Percentiles rank a stretch among this genome's conserved stretches.
Evolutionary conservation across 2,329 filamentous ascomycete genomes (phyloP).

Genomic region (Neofusicoccum kwambonambiense): DNA sequence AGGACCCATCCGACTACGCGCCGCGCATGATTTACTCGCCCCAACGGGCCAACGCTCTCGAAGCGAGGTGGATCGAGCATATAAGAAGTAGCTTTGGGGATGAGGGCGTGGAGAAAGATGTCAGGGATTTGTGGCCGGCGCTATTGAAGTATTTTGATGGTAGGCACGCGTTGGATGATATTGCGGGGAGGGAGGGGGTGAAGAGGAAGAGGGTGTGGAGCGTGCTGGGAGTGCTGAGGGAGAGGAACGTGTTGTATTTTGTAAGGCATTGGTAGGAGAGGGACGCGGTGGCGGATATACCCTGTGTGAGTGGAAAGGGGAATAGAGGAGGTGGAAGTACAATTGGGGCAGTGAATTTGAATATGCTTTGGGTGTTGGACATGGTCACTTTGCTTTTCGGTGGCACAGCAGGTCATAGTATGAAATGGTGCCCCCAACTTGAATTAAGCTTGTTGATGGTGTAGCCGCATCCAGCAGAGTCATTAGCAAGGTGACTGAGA

Average conservation of each 20-base stretch:
- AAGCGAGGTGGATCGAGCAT: conserved; percentile 66
- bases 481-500: too few species aligned
- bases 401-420: too few species aligned
- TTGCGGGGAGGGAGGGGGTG: conserved; percentile 79
- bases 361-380: too few species aligned
- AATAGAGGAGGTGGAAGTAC: too few species aligned
- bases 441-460: too few species aligned
- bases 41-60: conserved; percentile 72
- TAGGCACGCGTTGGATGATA: conserved; percentile 76
- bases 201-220: conserved; percentile 69
- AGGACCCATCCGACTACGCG: conserved; percentile 27
- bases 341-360: too few species aligned
- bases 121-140: conserved; percentile 67
- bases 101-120: conserved; percentile 35
- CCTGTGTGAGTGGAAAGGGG: too few species aligned
- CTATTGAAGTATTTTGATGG: conserved; percentile 90
- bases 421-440: too few species aligned
- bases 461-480: too few species aligned
- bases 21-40: conserved; percentile 64
- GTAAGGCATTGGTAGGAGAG: conserved; percentile 39
- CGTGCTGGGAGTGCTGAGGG: conserved; percentile 63
- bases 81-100: conserved; percentile 35
- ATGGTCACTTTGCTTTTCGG: too few species aligned
- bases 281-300: not conserved
- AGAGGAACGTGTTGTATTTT: conserved; percentile 57